phyloP scores from a whole-genome alignment of 169 alveolate species.

The Plasmodium knowlesi region DNA sequence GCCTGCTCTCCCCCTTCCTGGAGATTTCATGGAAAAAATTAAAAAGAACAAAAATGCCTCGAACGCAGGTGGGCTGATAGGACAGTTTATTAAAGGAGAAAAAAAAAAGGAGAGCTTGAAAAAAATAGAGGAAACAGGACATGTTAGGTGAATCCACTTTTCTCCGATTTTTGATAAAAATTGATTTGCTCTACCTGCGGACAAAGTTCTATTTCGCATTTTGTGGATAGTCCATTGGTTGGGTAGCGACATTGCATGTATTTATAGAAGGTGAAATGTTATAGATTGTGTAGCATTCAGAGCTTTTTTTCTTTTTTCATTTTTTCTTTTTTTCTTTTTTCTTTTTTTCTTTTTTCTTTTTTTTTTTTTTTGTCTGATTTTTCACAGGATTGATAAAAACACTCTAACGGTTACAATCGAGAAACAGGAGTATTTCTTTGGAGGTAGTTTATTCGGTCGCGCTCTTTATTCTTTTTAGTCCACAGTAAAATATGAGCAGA shows the following conservation, averaged over 20 bases:
- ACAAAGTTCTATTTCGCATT: neutral
- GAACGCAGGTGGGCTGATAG: neutral
- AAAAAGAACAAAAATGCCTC: no score
- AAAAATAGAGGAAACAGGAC: neutral
- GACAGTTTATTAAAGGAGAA: neutral
- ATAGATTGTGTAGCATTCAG: neutral
- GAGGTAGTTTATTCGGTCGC: neutral
- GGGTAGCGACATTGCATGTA: neutral
- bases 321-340: no score
- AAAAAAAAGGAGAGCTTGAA: neutral
- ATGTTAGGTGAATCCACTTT: neutral
- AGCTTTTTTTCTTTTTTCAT: neutral
- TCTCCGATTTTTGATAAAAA: neutral
- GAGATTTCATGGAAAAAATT: neutral
- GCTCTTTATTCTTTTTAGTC: neutral
- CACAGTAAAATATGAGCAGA: neutral
- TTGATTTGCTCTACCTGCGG: neutral
- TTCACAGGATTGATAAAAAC: neutral
- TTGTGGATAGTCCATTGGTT: neutral
- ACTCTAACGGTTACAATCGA: neutral
- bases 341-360: neutral
- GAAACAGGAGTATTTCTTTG: neutral
- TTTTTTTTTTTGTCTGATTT: neutral
- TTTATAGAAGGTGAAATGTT: neutral
- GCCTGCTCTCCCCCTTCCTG: neutral